phyloP scores from a whole-genome alignment of 208 protist species.

The Wallacemonas collosoma region DNA sequence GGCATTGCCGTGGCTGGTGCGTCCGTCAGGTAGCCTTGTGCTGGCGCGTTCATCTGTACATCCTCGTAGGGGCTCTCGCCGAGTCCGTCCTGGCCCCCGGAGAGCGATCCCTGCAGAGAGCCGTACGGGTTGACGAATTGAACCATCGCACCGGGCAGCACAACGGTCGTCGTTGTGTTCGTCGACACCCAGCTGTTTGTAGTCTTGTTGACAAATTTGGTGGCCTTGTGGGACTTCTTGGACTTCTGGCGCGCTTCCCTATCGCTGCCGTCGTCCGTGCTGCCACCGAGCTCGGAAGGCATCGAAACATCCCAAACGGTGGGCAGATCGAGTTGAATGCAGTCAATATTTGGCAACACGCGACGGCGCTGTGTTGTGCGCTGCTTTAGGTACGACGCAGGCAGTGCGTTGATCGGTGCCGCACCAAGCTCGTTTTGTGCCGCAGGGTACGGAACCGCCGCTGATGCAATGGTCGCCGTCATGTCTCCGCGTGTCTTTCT shows the following conservation, averaged over 20 bases:
- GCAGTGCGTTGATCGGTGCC: background rate
- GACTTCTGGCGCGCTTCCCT: background rate
- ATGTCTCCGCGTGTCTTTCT: background rate
- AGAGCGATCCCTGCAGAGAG: background rate
- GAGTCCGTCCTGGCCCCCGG: background rate
- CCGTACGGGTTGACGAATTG: conserved; percentile 16
- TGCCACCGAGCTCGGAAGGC: conserved; percentile 8
- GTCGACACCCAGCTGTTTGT: conserved; percentile 55
- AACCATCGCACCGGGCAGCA: conserved; percentile 42
- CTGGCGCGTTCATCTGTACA: background rate
- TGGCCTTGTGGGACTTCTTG: background rate
- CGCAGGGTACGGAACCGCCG: background rate
- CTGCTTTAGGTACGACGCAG: conserved; percentile 2
- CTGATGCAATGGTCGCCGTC: conserved; percentile 2
- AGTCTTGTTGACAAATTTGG: conserved; percentile 38
- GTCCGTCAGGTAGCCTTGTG: background rate
- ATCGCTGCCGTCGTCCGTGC: conserved; percentile 8
- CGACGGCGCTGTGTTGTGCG: conserved; percentile 12
- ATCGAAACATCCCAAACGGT: conserved; percentile 15
- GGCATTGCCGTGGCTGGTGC: background rate
- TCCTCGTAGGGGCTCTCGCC: conserved; percentile 19
- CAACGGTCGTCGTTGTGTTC: conserved; percentile 53
- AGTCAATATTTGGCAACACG: conserved; percentile 16
- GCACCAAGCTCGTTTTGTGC: background rate
- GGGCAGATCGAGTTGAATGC: conserved; percentile 14